Base-by-base conservation (phyloP, 805 yeast species). In the Komagataella mondaviorum region DNA sequence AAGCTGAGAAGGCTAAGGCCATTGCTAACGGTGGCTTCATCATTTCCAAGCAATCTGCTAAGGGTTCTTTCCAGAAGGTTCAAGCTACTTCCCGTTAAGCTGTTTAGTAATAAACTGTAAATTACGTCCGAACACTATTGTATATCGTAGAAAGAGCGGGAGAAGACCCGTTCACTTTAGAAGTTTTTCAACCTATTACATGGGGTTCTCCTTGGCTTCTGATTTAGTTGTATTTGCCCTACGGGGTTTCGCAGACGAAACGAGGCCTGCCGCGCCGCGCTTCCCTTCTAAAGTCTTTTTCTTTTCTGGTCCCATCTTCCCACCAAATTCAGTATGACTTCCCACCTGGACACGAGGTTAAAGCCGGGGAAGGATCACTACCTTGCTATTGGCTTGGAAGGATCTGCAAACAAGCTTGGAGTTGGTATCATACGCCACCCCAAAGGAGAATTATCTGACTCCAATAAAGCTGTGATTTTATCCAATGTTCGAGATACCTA, bases 21-120 rank as follows among this genome's bases (percentile, higher is more conserved):
- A 88, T 83, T 71, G 89, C 87, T 71, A 71, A 83, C 66, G 81
- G 79, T 69, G 87, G 84, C 69, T 66, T 81, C 59, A 81, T 80
- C 77, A 74, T 88, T 71, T 86, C 96, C 67, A 91, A 91, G 83
- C 95, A 88, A 82, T 93, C 85, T 75, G 89, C 91, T 70, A 89
- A 88, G 82, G 97, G 97, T 81, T 23, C 96, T 73, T 88, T 86
- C 88, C 93, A 86, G 77, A 89, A 89, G 81, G 96, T 89, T 68
- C 84, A 82, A 65, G 95, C 96, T 67, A 85, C 95, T 71, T 88
- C 96, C 75, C 96, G 96, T 85, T 89, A 88, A 84, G 39, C 39
- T 30, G 39, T 30, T 30, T 30, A 30, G 39, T 30, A 30, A 30
- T 30, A 30, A 30, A 30, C 39, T 30, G 39, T 30, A 30, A 30